phyloP scores from a whole-genome alignment of 345 rosid genomes.

The Murraya paniculata region DNA sequence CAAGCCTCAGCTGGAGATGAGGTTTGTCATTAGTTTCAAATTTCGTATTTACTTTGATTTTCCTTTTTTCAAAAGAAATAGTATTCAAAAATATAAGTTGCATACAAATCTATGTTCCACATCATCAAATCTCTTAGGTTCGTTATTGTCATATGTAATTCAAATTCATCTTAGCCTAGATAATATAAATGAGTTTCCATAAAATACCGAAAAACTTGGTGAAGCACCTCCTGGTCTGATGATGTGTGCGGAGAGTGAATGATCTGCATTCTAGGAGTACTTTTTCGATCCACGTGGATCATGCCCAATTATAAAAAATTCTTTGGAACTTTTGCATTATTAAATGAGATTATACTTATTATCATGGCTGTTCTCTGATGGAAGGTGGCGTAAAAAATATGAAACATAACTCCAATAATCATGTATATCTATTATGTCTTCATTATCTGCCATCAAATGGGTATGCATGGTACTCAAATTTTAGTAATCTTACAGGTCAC shows the following conservation, averaged over 20 bases:
- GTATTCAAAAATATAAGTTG: not conserved
- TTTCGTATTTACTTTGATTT: not conserved
- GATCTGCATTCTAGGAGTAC: not conserved
- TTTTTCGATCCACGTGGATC: not conserved
- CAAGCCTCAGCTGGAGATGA: slow-evolving; percentile 95
- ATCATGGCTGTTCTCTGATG: not conserved
- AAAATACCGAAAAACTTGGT: not conserved
- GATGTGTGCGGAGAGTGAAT: not conserved
- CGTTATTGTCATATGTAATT: not conserved
- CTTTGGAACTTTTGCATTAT: not conserved
- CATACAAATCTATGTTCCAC: not conserved
- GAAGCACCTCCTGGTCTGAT: not conserved
- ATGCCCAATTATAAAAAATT: not conserved
- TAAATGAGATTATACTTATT: not conserved
- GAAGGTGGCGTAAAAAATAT: too few relatives aligned
- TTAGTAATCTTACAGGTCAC: slow-evolving; percentile 55
- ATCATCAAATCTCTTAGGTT: not conserved
- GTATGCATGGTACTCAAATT: not conserved
- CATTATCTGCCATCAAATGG: not conserved
- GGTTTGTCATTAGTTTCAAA: slow-evolving; percentile 37
- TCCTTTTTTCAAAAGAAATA: not conserved
- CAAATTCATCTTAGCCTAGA: not conserved
- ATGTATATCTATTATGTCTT: not conserved
- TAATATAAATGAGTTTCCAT: not conserved
- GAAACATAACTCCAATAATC: not conserved